phyloP scores from a whole-genome alignment of 768 basidiomycete species.

The Kondoa subrosea region DNA sequence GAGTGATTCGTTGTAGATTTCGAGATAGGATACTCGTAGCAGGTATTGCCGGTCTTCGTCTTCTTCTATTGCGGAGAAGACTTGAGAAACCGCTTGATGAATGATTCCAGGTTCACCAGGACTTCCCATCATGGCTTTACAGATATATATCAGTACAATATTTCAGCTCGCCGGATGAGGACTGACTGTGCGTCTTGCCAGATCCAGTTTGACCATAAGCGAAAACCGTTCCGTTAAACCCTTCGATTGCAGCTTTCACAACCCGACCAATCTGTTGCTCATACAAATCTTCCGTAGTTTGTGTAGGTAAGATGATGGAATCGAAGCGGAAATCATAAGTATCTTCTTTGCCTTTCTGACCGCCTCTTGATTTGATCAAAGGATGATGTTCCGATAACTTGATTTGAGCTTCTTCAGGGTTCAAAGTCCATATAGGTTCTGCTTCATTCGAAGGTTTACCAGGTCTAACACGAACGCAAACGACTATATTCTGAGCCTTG shows the following conservation, averaged over 20 bases:
- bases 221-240: constrained; percentile 89
- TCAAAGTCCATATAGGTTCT: constrained; percentile 13
- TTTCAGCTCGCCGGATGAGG: not conserved
- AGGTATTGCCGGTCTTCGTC: constrained; percentile 73
- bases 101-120: constrained; percentile 75
- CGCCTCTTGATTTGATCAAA: constrained; percentile 11
- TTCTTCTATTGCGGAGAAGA: constrained; percentile 64
- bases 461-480: constrained; percentile 8
- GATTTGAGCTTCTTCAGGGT: constrained; percentile 11
- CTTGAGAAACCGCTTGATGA: constrained; percentile 76
- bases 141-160: constrained; percentile 4
- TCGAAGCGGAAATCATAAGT: constrained; percentile 14
- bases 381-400: constrained; percentile 15
- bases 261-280: constrained; percentile 23
- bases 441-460: not conserved
- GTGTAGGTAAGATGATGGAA: constrained; percentile 21
- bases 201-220: constrained; percentile 67
- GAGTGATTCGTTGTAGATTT: constrained; percentile 66
- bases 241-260: constrained; percentile 68
- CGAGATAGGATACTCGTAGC: constrained; percentile 87
- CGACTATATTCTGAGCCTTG: constrained; percentile 13
- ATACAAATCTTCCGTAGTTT: constrained; percentile 23
- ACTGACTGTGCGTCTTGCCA: constrained; percentile 57
- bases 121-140: constrained; percentile 49
- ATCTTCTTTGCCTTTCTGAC: not conserved